A percentile compares a stretch with the other conserved stretches of the same genome.
These are phyloP conservation scores for Lachnellula subtilissima DNA, from an alignment of 2,329 filamentous ascomycete species.

Conservation along the genomic window DNA sequence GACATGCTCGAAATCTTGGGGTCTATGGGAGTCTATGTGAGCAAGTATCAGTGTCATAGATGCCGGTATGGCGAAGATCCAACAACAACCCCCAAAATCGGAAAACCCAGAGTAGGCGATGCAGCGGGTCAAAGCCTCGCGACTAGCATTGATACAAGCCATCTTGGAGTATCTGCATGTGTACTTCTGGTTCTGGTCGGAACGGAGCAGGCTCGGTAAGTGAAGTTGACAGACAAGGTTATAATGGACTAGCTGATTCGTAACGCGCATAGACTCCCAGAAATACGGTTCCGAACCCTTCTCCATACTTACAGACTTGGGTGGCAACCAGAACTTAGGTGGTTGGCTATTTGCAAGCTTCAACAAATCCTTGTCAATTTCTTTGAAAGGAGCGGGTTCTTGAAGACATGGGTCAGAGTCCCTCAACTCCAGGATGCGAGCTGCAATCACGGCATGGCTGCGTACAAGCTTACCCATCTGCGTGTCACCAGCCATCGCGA, in stretches of 20 bases:
- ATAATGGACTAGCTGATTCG: slow-evolving; percentile 37
- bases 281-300: slow-evolving; percentile 1
- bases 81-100: slow-evolving; percentile 24
- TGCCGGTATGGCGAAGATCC: slow-evolving; percentile 37
- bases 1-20: slow-evolving; percentile 21
- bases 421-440: slow-evolving; percentile 37
- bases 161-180: slow-evolving; percentile 33
- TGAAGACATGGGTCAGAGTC: slow-evolving; percentile 14
- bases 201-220: slow-evolving; percentile 36
- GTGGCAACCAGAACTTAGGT: slow-evolving; percentile 26
- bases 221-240: slow-evolving; percentile 37
- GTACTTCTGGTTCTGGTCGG: slow-evolving; percentile 2
- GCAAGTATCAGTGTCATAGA: slow-evolving; percentile 36
- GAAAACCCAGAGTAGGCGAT: slow-evolving; percentile 14
- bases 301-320: slow-evolving; percentile 18
- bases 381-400: slow-evolving; percentile 26
- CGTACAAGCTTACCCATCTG: slow-evolving; percentile 42
- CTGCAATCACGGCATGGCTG: slow-evolving; percentile 37
- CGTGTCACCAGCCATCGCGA: slow-evolving; percentile 30
- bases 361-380: slow-evolving; percentile 34
- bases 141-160: slow-evolving; percentile 35
- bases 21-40: slow-evolving; percentile 32
- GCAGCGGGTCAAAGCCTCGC: slow-evolving; percentile 36
- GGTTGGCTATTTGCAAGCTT: slow-evolving; percentile 24
- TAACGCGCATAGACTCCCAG: slow-evolving; percentile 23